Base-by-base conservation (phyloP, 352 stramenopile genomes). In the Pythium sp. region DNA sequence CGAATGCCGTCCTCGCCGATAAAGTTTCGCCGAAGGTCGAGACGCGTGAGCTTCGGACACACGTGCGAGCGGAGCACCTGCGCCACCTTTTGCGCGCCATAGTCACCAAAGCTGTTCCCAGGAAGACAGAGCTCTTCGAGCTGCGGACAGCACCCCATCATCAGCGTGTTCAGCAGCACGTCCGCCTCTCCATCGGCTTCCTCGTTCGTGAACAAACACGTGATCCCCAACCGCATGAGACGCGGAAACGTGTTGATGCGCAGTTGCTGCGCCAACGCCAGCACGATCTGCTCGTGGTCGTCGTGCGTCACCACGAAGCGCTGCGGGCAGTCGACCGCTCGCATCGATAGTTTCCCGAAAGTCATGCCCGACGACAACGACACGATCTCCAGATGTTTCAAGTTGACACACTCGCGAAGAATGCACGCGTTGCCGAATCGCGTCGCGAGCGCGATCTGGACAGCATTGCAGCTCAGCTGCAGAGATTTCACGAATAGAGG, bases 301-400 rank as follows among this genome's bases (percentile, higher is more conserved):
- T 93, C 85, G 73, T 95, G 87, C 11, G 87, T 95, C 56, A 95
- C 87, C 1, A 93, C 87, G 38, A 95, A 95, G 46, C 87, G 85
- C 73, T 95, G 87, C 60, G 87, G 86, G 38, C 87, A 95, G 69
- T 95, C 87, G 22, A 80, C 88, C 9, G 87, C 87, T 62, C 84
- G 86, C 87, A 95, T 95, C 64, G 87, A 95, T 2, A 90, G 70
- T 69, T 92, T 90, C 28, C 87, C 85, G 59, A 95, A 95, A 8
- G 76, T 87, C 72, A 95, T 91, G 24, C 87, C 87, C 12, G 87
- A 86, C 8, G 87, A 90, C 41, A 95, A 72, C 64, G 87, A 91
- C 56, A 93, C 81, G 64, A 95, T 86, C 58, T 95, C 85, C 43
- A 95, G 73, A 22, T 89, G 75, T 36, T 76, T 74, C 7, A 95